Evolutionary conservation across 352 stramenopile genomes (phyloP), one percentile per base, ranked within the genome.

Genomic region (Thalassiosira delicatula): DNA sequence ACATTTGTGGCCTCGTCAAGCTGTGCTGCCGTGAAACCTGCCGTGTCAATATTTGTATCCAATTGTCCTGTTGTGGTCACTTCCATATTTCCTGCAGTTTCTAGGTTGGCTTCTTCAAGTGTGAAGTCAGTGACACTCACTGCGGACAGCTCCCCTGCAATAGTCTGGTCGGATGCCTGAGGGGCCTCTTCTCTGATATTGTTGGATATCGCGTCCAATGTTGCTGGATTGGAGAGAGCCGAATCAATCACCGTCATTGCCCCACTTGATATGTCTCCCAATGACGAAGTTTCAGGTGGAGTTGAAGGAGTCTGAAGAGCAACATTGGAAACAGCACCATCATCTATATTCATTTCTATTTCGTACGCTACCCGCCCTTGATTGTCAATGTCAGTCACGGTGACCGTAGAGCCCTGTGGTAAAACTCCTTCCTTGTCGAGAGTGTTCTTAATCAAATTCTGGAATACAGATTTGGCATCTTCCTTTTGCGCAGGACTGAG

Each of bases 381-480:
- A 17, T 70, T 54, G 46, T 75, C 53, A 57, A 82, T 82, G 46
- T 76, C 44, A 32, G 51, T 75, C 5, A 82, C 65, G 4, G 74
- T 82, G 19, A 82, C 65, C 23, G 32, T 53, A 17, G 57, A 72
- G 37, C 69, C 54, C n/a, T 19, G 1, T 21, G 74, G 53, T 30
- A 82, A 61, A 0, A 76, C 62, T 49, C 54, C 49, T 62, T 76
- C 68, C 30, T 54, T 35, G 46, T 76, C 68, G 25, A 76, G 68
- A 25, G 68, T 76, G 37, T 68, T 68, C 27, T 49, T 57, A 19
- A 73, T 73, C n/a, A 73, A 53, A 56, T 73, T 42, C 37, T 67
- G 54, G 61, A 84, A 84, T 27, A 79, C 62, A 70, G 40, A 46
- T 67, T 76, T 79, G 27, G 69, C 53, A 37, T 79, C 68, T 62